Conservation (phyloP, 139 green algal species). For the Coccomyxa sp. region DNA sequence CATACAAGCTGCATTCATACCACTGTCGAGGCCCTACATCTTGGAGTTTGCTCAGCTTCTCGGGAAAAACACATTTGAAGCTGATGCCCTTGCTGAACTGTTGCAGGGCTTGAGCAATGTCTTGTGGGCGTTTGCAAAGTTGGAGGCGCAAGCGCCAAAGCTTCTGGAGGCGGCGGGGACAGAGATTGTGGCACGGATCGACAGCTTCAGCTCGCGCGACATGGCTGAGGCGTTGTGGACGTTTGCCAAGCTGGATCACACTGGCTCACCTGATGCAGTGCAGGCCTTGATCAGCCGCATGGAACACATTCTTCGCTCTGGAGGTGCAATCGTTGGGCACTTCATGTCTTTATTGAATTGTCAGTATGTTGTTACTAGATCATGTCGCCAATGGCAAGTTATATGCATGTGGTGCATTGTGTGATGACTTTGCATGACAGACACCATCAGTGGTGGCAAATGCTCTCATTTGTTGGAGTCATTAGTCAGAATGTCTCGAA, state of each 20-base stretch:
- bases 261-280: neutral
- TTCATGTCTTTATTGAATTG: too few relatives aligned
- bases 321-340: neutral
- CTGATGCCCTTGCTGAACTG: neutral
- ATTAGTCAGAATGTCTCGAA: too few relatives aligned
- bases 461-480: too few relatives aligned
- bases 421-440: too few relatives aligned
- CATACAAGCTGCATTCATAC: too few relatives aligned
- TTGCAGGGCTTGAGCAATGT: neutral
- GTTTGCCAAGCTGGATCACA: neutral
- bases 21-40: too few relatives aligned
- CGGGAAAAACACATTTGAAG: too few relatives aligned
- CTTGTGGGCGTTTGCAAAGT: neutral
- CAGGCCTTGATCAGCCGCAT: neutral
- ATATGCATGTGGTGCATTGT: too few relatives aligned
- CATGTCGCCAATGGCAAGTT: too few relatives aligned
- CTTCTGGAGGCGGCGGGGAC: neutral
- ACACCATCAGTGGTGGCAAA: too few relatives aligned
- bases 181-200: neutral
- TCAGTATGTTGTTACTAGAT: too few relatives aligned
- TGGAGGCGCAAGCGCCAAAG: neutral
- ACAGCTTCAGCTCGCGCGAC: neutral
- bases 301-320: neutral
- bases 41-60: too few relatives aligned
- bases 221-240: neutral